A percentile compares a stretch with the other conserved stretches of the same genome.
These are phyloP conservation scores for Nothophoma quercina DNA, from an alignment of 2,329 filamentous ascomycete species.

Conservation along the genomic window DNA sequence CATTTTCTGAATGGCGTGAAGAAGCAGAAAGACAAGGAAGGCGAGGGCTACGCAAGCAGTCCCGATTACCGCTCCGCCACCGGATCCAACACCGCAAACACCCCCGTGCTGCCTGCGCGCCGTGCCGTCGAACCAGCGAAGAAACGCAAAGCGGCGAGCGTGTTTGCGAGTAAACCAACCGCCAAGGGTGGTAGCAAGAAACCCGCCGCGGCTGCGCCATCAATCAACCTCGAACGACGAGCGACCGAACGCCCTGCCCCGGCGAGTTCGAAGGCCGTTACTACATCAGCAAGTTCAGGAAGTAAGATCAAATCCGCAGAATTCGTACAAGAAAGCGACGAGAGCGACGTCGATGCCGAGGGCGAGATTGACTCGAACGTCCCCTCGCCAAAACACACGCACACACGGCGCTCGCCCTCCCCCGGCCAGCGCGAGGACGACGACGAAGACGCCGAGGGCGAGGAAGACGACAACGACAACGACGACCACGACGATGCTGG, in stretches of 20 bases:
- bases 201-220: slow-evolving; percentile 28
- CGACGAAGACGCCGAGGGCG: slow-evolving; percentile 26
- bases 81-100: background rate
- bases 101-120: background rate
- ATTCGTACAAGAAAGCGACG: slow-evolving; percentile 37
- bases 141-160: slow-evolving; percentile 39
- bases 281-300: slow-evolving; percentile 23
- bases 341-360: slow-evolving; percentile 27
- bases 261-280: slow-evolving; percentile 26
- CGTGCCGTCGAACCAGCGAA: slow-evolving; percentile 18
- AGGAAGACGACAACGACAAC: slow-evolving; percentile 31
- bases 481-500: slow-evolving; percentile 37
- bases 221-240: slow-evolving; percentile 48
- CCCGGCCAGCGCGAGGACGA: slow-evolving; percentile 9
- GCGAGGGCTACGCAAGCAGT: slow-evolving; percentile 35
- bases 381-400: background rate
- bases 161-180: slow-evolving; percentile 28
- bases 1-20: slow-evolving; percentile 51
- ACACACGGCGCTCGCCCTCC: background rate
- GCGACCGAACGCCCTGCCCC: slow-evolving; percentile 33
- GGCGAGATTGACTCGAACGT: slow-evolving; percentile 13
- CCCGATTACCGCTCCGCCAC: slow-evolving; percentile 33
- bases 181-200: slow-evolving; percentile 28
- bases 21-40: slow-evolving; percentile 43
- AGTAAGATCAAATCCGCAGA: slow-evolving; percentile 44